phyloP scores from a whole-genome alignment of 495 filamentous ascomycete genomes.

The Hypoxylon subgilvum region DNA sequence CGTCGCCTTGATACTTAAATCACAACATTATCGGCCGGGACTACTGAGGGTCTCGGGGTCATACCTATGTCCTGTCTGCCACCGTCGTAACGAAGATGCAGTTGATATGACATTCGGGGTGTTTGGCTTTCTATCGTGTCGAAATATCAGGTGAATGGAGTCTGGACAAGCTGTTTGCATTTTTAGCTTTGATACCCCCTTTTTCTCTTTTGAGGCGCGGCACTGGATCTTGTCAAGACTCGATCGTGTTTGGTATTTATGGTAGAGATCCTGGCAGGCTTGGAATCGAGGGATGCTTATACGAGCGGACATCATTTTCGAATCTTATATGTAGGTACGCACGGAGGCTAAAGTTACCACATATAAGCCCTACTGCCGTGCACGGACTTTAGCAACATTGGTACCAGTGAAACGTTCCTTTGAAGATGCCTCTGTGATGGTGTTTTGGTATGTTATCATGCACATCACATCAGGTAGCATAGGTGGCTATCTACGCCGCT shows the following conservation, averaged over 20 bases:
- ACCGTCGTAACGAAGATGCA: no score
- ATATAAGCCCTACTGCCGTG: no score
- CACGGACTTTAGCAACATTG: no score
- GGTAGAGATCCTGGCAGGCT: not conserved
- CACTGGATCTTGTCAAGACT: not conserved
- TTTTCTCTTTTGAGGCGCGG: conserved; percentile 3
- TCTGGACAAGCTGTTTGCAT: conserved; percentile 7
- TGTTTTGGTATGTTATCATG: no score
- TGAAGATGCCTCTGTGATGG: no score
- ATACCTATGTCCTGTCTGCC: no score
- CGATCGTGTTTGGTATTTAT: not conserved
- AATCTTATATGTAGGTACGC: not conserved
- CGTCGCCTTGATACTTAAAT: conserved; percentile 6
- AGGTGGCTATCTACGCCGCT: no score
- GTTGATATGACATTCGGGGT: no score
- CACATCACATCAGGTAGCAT: no score
- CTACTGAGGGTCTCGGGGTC: not conserved
- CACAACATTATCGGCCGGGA: not conserved
- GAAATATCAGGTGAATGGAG: not conserved
- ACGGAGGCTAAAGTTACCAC: not conserved
- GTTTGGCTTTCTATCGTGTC: not conserved
- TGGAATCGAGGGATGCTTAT: not conserved
- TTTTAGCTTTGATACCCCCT: conserved; percentile 30
- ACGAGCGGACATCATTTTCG: conserved; percentile 5
- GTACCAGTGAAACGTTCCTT: no score